These are phyloP conservation scores for Meyerozyma carpophila DNA, from an alignment of 1,139 yeast genomes.

Conservation along the genomic window DNA sequence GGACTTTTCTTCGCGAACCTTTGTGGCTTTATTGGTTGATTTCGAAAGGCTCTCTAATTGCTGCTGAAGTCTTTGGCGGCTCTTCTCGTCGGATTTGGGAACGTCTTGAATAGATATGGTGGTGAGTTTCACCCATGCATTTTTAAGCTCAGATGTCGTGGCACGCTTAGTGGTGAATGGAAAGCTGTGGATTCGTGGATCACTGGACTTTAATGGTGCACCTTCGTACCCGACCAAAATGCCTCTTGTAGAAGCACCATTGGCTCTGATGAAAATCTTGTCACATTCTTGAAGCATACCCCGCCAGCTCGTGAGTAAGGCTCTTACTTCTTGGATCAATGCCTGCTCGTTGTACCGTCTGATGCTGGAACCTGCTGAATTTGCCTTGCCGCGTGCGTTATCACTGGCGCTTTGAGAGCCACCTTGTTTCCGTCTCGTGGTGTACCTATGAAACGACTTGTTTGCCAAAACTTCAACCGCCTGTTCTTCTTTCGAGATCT, in stretches of 20 bases:
- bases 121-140: conserved; percentile 78
- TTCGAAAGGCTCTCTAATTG: conserved; percentile 17
- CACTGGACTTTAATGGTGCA: conserved; percentile 42
- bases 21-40: conserved; percentile 8
- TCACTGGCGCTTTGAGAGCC: conserved; percentile 94
- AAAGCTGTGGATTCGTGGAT: conserved; percentile 56
- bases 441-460: conserved; percentile 89
- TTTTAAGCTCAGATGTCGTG: conserved; percentile 72
- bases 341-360: conserved; percentile 90
- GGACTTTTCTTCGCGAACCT: conserved; percentile 9
- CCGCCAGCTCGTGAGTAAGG: conserved; percentile 63
- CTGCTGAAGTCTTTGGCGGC: conserved; percentile 18
- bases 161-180: conserved; percentile 93
- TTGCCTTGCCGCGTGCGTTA: conserved; percentile 89
- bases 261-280: conserved; percentile 77
- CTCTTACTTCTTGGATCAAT: conserved; percentile 68
- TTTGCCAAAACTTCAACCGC: conserved; percentile 63
- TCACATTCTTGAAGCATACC: conserved; percentile 52
- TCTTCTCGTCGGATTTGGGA: conserved; percentile 43
- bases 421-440: conserved; percentile 96
- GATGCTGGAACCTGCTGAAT: conserved; percentile 89
- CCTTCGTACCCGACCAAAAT: conserved; percentile 65
- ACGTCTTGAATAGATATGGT: conserved; percentile 51
- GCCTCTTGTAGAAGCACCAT: conserved; percentile 64
- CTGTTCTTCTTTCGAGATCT: conserved; percentile 46